phyloP scores from a whole-genome alignment of 495 filamentous ascomycete species.

The Hyaloscypha variabilis region DNA sequence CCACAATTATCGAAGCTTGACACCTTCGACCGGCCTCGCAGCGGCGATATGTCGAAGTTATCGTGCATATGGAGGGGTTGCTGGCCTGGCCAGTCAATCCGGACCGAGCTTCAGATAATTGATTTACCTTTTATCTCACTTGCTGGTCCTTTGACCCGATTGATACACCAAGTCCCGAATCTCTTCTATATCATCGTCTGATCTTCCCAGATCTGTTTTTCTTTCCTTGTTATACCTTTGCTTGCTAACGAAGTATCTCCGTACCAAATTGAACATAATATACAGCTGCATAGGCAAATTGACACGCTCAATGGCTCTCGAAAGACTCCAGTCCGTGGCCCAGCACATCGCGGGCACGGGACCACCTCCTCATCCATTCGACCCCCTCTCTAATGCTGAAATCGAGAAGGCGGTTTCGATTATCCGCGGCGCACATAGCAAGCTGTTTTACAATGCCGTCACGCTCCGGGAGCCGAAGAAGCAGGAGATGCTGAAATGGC shows the following conservation, averaged over 20 bases:
- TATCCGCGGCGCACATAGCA: slow-evolving; percentile 70
- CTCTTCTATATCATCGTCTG: slow-evolving; percentile 28
- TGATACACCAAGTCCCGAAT: slow-evolving; percentile 30
- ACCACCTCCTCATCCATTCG: slow-evolving; percentile 74
- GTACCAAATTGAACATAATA: not conserved
- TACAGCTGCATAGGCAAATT: not conserved
- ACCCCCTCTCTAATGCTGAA: slow-evolving; percentile 77
- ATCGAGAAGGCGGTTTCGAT: slow-evolving; percentile 75
- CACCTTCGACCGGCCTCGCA: not conserved
- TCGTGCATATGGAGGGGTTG: slow-evolving; percentile 20
- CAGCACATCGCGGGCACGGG: slow-evolving; percentile 61
- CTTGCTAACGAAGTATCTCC: not conserved
- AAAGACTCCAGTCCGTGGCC: slow-evolving; percentile 69
- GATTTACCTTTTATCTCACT: slow-evolving; percentile 12
- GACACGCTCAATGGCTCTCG: slow-evolving; percentile 59
- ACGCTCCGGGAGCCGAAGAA: slow-evolving; percentile 89
- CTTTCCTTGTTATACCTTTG: not conserved
- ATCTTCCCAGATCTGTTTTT: not conserved
- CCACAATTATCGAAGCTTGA: slow-evolving; percentile 18
- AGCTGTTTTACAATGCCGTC: slow-evolving; percentile 85
- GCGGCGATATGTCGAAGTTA: slow-evolving; percentile 15
- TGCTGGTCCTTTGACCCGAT: slow-evolving; percentile 25
- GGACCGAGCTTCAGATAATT: slow-evolving; percentile 28
- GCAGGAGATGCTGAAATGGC: slow-evolving; percentile 83
- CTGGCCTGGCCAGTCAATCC: slow-evolving; percentile 13